Base-by-base conservation (phyloP, 192 early-diverging fungal species). In the Rhizoclosmatium globosum region DNA sequence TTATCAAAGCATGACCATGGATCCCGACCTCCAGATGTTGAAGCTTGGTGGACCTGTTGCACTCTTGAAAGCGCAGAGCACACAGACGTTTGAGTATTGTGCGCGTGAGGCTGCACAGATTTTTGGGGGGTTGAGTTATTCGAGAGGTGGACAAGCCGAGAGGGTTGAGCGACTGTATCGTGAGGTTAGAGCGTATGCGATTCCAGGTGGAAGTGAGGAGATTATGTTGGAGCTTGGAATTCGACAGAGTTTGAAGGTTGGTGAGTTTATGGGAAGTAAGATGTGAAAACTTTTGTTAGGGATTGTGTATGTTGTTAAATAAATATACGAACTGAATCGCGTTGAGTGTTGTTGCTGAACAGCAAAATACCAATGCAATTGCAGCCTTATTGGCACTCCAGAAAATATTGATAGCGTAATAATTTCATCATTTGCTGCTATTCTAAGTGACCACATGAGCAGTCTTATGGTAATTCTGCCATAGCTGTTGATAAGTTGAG, bases 51-150 rank as follows among this genome's bases (percentile, higher is more conserved):
- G 95, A 3, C 93, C 94, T 2, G 93, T 96, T 82, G 95, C 95
- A 11, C 81, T 96, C 48, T 85, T 93, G 74, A 96, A 96, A 84
- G 94, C 93, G 15, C 93, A 95, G 77, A 64, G 91, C 2, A 95
- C 95, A 3, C 94, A 93, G 77, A 96, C 94, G 4, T 91, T 96
- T 76, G 95, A 96, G 78, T 96, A 81, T 81, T 94, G 94, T 79
- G 94, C 94, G 39, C 90, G 95, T 65, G 95, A 96, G 85, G 95
- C 95, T 6, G 87, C 92, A n/a, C 95, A 95, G 83, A 95, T 96
- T 77, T 95, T 95, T 89, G 95, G 95, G 71, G 95, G 95, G 46
- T 71, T 96, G 42, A 79, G 91, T 0, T 96, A 95, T 68, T 66
- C 61, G 44, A 60, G 79, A 61, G 95, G 95, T 43, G 92, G 89